phyloP scores from a whole-genome alignment of 306 rosid genomes.

The Erythrophleum fordii region DNA sequence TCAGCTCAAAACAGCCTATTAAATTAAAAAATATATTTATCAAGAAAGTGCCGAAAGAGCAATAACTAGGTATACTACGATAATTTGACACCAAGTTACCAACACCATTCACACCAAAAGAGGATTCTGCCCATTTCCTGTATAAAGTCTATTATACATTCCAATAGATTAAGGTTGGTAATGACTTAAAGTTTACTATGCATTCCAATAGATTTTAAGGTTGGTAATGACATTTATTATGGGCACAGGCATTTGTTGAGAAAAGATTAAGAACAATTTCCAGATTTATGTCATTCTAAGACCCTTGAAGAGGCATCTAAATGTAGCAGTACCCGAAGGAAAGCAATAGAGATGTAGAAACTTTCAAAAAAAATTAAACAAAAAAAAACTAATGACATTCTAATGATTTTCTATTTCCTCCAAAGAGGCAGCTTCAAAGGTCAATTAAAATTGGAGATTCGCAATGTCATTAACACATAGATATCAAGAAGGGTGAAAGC shows the following conservation, averaged over 20 bases:
- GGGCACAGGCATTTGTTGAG: background rate
- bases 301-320: background rate
- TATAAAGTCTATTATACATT: background rate
- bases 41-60: background rate
- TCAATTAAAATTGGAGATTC: conserved; percentile 2
- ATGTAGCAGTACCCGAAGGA: background rate
- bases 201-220: too few relatives aligned
- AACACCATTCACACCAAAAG: conserved; percentile 23
- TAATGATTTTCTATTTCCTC: background rate
- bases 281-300: background rate
- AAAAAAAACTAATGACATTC: too few relatives aligned
- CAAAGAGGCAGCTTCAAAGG: background rate
- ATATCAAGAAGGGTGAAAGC: too few relatives aligned
- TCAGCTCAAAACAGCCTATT: background rate
- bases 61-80: conserved; percentile 1
- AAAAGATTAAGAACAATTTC: background rate
- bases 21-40: background rate
- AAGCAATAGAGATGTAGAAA: background rate
- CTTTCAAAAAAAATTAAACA: background rate
- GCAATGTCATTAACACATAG: background rate
- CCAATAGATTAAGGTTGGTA: background rate
- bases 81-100: background rate
- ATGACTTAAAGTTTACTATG: background rate
- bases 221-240: background rate
- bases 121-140: too few relatives aligned